Percentiles rank a stretch among this genome's conserved stretches.
Conservation (phyloP, 2,329 filamentous ascomycete genomes). For the Dactylellina leptospora region DNA sequence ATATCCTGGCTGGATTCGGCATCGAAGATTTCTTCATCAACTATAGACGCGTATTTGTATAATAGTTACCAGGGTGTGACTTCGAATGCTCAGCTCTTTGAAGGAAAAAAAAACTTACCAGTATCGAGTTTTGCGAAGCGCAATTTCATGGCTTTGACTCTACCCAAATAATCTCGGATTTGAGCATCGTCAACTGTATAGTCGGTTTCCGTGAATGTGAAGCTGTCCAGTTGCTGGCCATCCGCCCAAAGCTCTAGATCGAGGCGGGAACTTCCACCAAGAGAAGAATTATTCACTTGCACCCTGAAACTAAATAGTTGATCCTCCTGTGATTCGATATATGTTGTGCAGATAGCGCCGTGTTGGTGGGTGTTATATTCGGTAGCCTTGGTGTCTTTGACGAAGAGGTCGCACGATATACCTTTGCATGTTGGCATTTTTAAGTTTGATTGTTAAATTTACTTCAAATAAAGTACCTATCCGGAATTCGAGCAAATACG, state of each 20-base stretch:
- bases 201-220: conserved; percentile 23
- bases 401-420: conserved; percentile 18
- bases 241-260: conserved; percentile 45
- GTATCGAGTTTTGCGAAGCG: conserved; percentile 29
- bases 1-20: neutral
- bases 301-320: conserved; percentile 22
- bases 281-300: neutral
- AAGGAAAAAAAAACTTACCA: conserved; percentile 7
- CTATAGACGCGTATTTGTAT: too few relatives aligned
- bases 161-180: conserved; percentile 11
- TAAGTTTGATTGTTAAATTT: too few relatives aligned
- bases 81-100: too few relatives aligned
- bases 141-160: conserved; percentile 24
- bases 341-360: conserved; percentile 1
- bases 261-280: conserved; percentile 14
- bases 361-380: conserved; percentile 15
- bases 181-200: conserved; percentile 29
- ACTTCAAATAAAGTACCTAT: too few relatives aligned
- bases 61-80: too few relatives aligned
- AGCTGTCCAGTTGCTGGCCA: conserved; percentile 27
- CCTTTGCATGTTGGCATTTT: conserved; percentile 34
- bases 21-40: conserved; percentile 13
- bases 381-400: conserved; percentile 5
- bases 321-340: conserved; percentile 25
- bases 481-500: too few relatives aligned